A percentile compares a stretch with the other conserved stretches of the same genome.
Conservation (phyloP, 2,329 filamentous ascomycete genomes). For the Aspergillus sp. region DNA sequence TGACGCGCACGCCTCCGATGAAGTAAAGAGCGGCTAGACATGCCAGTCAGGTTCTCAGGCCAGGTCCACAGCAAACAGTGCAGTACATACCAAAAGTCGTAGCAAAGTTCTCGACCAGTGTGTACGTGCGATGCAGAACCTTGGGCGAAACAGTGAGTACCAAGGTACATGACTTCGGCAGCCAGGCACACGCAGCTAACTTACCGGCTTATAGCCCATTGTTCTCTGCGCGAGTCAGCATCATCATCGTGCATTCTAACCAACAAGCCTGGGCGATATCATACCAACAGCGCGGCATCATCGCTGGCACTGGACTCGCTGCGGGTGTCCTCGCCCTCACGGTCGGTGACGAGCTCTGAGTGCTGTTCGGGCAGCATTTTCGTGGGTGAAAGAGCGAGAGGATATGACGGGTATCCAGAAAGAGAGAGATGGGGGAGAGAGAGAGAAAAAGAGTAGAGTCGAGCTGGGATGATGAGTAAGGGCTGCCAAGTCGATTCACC, state of each 20-base stretch:
- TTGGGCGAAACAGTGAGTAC: too few relatives aligned
- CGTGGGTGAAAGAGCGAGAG: too few relatives aligned
- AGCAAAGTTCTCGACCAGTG: conserved; percentile 50
- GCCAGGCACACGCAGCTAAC: too few relatives aligned
- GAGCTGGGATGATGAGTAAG: too few relatives aligned
- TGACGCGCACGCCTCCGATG: conserved; percentile 51
- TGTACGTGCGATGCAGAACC: conserved; percentile 50
- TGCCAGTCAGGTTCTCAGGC: too few relatives aligned
- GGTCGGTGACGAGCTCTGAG: conserved; percentile 15
- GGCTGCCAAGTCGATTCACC: too few relatives aligned
- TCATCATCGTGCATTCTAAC: conserved; percentile 1
- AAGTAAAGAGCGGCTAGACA: conserved; percentile 50
- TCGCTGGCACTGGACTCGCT: conserved; percentile 19
- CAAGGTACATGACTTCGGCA: too few relatives aligned
- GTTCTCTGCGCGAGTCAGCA: conserved; percentile 31
- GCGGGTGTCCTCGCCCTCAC: conserved; percentile 17
- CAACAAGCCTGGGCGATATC: conserved; percentile 6
- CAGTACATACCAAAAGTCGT: conserved; percentile 47
- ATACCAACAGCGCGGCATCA: conserved; percentile 30
- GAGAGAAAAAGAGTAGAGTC: too few relatives aligned
- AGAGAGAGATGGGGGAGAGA: too few relatives aligned
- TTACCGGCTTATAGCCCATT: conserved; percentile 48
- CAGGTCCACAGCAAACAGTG: too few relatives aligned
- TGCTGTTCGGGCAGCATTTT: conserved; percentile 6
- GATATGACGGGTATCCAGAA: too few relatives aligned